Percentiles rank a stretch among this genome's conserved stretches.
Evolutionary conservation across 2,329 filamentous ascomycete species (phyloP).

Genomic region (Phialophora expanda): DNA sequence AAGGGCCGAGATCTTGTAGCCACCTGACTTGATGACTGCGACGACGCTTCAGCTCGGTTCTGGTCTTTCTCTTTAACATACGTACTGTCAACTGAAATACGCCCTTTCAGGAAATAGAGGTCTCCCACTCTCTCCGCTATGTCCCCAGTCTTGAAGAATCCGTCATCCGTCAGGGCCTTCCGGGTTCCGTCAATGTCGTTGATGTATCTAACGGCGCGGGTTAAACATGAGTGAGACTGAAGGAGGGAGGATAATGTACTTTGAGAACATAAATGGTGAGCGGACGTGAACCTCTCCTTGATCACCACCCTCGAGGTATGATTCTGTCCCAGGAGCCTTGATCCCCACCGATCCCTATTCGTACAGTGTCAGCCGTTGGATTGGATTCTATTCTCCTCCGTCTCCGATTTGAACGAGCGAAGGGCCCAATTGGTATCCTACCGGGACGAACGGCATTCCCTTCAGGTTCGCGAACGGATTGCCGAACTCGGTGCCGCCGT

Average conservation of each 20-base stretch:
- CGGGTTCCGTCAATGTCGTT: slow-evolving; percentile 41
- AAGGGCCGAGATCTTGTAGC: slow-evolving; percentile 57
- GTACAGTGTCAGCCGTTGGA: not conserved
- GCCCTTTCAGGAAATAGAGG: slow-evolving; percentile 53
- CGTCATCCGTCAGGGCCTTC: slow-evolving; percentile 37
- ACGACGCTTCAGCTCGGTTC: not conserved
- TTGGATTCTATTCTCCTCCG: no score
- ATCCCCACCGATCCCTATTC: slow-evolving; percentile 41
- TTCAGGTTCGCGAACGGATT: slow-evolving; percentile 49
- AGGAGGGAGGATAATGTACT: slow-evolving; percentile 37
- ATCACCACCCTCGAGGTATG: slow-evolving; percentile 50
- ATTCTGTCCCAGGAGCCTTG: slow-evolving; percentile 46
- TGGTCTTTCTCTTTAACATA: slow-evolving; percentile 31
- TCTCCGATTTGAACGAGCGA: not conserved
- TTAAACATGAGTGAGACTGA: not conserved
- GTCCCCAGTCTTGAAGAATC: slow-evolving; percentile 51
- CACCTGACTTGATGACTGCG: slow-evolving; percentile 27
- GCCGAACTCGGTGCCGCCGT: slow-evolving; percentile 53
- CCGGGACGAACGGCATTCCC: slow-evolving; percentile 1
- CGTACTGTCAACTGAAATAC: slow-evolving; percentile 55
- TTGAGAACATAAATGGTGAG: slow-evolving; percentile 48
- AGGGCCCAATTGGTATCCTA: not conserved
- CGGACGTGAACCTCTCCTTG: slow-evolving; percentile 55
- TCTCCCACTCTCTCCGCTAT: slow-evolving; percentile 35
- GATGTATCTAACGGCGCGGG: slow-evolving; percentile 39